Evolutionary conservation across 2,329 filamentous ascomycete genomes (phyloP), one percentile per base, ranked within the genome.

Genomic region (Claviceps sorghi): DNA sequence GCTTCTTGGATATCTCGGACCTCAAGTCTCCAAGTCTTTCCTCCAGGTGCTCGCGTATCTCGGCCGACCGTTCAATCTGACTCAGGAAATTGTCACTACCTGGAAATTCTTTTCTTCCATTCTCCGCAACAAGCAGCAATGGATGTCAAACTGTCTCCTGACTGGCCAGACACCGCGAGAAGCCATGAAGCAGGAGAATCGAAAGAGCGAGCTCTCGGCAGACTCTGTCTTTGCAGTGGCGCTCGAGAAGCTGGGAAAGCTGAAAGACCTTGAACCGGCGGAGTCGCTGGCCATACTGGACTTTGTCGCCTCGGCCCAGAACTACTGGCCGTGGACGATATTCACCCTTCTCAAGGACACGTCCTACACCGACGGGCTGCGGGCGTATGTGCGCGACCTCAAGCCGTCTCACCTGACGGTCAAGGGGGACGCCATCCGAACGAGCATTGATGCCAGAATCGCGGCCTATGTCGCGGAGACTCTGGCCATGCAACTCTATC

Each of bases 241-340:
- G 0, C 73, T 96, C 34, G 77, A 84, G 45, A 77, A 80, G 53
- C 72, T 97, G 40, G 76, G 78, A 19, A 74, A 74, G 11, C 80
- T 95, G 55, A 75, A 78, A 26, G 72, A 77, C 1, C 65, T 90
- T 22, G 74, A 84, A 9, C 74, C 78, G n/a, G 71, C 73, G 36
- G 79, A 88, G 56, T 80, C 83, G 4, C 71, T 89, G 22, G 81
- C 86, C 1, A 82, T 96, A 59, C 74, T 98, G 17, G 83, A 91
- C 60, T 97, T 97, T 64, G 80, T 96, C 40, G 82, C 87, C 2
- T 82, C 86, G 2, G 87, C 91, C 4, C 90, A 96, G 63, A 93
- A 95, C 65, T 87, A 89, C 63, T 97, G 91, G 91, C 86, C 90
- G 1, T 95, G 91, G 88, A 90, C 88, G 1, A 89, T 94, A 53